These are phyloP conservation scores for Penicillium longicatenatum DNA, from an alignment of 495 filamentous ascomycete genomes.

Conservation along the genomic window DNA sequence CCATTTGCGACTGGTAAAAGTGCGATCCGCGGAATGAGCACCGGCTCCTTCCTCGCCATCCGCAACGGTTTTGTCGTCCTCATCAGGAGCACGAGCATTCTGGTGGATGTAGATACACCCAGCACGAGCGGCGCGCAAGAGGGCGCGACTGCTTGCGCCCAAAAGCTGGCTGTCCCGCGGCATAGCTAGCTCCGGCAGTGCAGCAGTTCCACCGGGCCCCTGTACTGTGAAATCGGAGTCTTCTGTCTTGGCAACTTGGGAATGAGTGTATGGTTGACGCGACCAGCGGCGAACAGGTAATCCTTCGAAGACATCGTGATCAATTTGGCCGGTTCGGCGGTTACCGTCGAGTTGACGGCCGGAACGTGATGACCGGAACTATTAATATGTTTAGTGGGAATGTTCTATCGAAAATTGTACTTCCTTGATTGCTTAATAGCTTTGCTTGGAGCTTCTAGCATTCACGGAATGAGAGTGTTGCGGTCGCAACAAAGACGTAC, in stretches of 20 bases:
- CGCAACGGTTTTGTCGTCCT: constrained; percentile 52
- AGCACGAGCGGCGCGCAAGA: constrained; percentile 81
- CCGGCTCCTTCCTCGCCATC: constrained; percentile 46
- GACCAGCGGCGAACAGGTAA: constrained; percentile 93
- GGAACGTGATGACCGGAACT: constrained; percentile 51
- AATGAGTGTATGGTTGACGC: constrained; percentile 68
- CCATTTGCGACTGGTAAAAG: constrained; percentile 77
- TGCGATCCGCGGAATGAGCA: constrained; percentile 45
- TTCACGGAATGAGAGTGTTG: neutral
- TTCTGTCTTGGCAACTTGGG: constrained; percentile 61
- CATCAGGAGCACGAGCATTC: constrained; percentile 42
- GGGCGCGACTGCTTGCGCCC: constrained; percentile 73
- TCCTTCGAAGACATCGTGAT: constrained; percentile 95
- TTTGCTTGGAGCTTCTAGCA: neutral
- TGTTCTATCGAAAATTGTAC: neutral
- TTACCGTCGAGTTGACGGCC: constrained; percentile 54
- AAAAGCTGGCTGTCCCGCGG: constrained; percentile 85
- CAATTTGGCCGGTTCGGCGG: constrained; percentile 74
- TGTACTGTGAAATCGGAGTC: constrained; percentile 49
- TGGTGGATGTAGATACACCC: constrained; percentile 63
- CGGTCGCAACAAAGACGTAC: constrained; percentile 36
- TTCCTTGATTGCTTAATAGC: neutral
- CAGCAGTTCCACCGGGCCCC: constrained; percentile 54
- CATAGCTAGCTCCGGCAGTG: constrained; percentile 65
- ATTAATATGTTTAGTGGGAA: constrained; percentile 11